phyloP scores from a whole-genome alignment of 768 basidiomycete genomes.

The Pulveroboletus sp. region DNA sequence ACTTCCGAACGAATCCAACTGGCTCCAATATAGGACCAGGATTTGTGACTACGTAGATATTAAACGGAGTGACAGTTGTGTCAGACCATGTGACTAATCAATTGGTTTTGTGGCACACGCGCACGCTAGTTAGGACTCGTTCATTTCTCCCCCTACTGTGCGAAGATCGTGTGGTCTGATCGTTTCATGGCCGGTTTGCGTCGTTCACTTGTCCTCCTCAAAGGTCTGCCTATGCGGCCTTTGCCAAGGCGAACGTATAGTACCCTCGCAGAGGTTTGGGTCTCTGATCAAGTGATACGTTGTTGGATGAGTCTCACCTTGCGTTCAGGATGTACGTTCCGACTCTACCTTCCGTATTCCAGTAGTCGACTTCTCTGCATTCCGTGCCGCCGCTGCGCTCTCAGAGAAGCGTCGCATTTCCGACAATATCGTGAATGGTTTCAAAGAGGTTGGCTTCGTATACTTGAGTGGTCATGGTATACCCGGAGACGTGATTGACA shows the following conservation, averaged over 20 bases:
- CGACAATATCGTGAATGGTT: conserved; percentile 64
- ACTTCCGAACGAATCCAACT: no score
- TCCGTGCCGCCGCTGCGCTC: conserved; percentile 44
- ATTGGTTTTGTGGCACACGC: no score
- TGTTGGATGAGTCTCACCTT: conserved; percentile 4
- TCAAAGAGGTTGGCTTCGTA: conserved; percentile 77
- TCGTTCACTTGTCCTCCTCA: conserved; percentile 13
- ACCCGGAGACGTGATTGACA: conserved; percentile 47
- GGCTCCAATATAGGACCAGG: no score
- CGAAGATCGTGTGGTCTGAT: neutral
- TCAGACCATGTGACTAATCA: no score
- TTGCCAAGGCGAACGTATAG: conserved; percentile 15
- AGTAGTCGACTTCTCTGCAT: conserved; percentile 72
- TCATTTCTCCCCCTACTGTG: no score
- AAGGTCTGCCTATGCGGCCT: neutral
- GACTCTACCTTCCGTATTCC: conserved; percentile 58
- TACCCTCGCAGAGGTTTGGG: conserved; percentile 24
- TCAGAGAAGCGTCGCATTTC: conserved; percentile 61
- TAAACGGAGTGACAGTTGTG: no score
- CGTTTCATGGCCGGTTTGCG: conserved; percentile 9
- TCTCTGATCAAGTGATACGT: neutral
- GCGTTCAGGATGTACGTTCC: conserved; percentile 31
- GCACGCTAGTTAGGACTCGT: no score
- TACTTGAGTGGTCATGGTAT: conserved; percentile 77
- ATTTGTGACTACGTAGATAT: no score